Conservation (phyloP, 1,284 basidiomycete genomes). For the Irpex sp. region DNA sequence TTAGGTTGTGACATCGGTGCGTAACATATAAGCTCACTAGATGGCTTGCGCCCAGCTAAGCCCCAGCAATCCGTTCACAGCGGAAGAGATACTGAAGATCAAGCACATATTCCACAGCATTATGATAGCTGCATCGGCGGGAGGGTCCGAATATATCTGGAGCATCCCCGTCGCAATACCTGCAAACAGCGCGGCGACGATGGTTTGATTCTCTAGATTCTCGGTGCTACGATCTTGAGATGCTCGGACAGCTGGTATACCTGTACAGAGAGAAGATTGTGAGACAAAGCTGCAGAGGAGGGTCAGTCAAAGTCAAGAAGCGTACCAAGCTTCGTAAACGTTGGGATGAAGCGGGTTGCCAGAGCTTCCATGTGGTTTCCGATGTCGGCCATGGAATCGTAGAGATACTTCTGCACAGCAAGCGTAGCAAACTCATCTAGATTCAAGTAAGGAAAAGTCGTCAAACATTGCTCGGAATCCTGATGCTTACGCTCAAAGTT, state of each 20-base stretch:
- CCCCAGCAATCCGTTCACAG: slow-evolving; percentile 62
- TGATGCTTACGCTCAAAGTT: slow-evolving; percentile 18
- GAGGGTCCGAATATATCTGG: slow-evolving; percentile 50
- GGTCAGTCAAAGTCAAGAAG: slow-evolving; percentile 2
- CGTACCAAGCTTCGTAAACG: slow-evolving; percentile 70
- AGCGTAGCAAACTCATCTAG: slow-evolving; percentile 65
- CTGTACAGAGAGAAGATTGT: no score
- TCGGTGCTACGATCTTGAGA: slow-evolving; percentile 64
- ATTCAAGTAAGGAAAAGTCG: slow-evolving; percentile 19
- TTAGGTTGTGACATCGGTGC: no score
- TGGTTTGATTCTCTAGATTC: slow-evolving; percentile 66
- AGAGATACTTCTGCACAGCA: slow-evolving; percentile 67
- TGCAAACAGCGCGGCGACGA: slow-evolving; percentile 74
- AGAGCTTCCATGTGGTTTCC: slow-evolving; percentile 66
- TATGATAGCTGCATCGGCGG: slow-evolving; percentile 45
- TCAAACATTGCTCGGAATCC: neutral
- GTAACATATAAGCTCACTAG: neutral
- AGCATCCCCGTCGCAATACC: slow-evolving; percentile 70
- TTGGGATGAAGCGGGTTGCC: slow-evolving; percentile 48
- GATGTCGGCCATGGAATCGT: slow-evolving; percentile 65
- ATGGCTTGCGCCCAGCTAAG: slow-evolving; percentile 69
- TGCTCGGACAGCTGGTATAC: slow-evolving; percentile 70
- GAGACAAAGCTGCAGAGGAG: neutral
- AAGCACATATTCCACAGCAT: slow-evolving; percentile 62
- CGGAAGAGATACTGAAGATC: slow-evolving; percentile 65